phyloP scores from a whole-genome alignment of 192 early-diverging fungal genomes.

The Coemansia sp. region DNA sequence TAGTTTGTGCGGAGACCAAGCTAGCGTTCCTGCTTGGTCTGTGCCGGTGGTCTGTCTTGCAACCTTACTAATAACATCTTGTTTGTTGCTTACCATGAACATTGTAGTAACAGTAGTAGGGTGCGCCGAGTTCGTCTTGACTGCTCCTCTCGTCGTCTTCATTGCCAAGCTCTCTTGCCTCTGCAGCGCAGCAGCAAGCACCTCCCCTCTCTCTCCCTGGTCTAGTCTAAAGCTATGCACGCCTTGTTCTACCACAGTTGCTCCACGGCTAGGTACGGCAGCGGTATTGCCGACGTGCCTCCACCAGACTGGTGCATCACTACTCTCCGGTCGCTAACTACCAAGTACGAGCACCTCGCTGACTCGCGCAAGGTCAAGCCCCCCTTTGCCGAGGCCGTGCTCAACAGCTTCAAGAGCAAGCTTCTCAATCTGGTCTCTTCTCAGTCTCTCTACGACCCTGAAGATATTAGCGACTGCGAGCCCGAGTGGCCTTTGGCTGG shows the following conservation, averaged over 20 bases:
- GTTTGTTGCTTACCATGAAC: not conserved
- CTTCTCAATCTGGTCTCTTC: constrained; percentile 44
- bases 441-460: constrained; percentile 44
- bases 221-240: not conserved
- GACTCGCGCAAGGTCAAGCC: constrained; percentile 56
- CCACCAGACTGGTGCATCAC: constrained; percentile 54
- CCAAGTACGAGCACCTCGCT: constrained; percentile 57
- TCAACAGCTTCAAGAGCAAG: constrained; percentile 60
- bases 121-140: not conserved
- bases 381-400: constrained; percentile 53
- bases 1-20: not conserved
- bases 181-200: constrained; percentile 21
- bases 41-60: not conserved
- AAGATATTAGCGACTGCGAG: constrained; percentile 45
- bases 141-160: not conserved
- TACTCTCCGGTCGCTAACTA: constrained; percentile 44
- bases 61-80: not conserved
- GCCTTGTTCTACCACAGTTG: constrained; percentile 26
- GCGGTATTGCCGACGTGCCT: constrained; percentile 36
- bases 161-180: constrained; percentile 4
- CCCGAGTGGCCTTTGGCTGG: constrained; percentile 39
- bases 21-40: not conserved
- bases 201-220: not conserved
- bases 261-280: constrained; percentile 12
- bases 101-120: not conserved